These are phyloP conservation scores for Xylariaceae sp. DNA, from an alignment of 2,329 filamentous ascomycete genomes.

Conservation along the genomic window DNA sequence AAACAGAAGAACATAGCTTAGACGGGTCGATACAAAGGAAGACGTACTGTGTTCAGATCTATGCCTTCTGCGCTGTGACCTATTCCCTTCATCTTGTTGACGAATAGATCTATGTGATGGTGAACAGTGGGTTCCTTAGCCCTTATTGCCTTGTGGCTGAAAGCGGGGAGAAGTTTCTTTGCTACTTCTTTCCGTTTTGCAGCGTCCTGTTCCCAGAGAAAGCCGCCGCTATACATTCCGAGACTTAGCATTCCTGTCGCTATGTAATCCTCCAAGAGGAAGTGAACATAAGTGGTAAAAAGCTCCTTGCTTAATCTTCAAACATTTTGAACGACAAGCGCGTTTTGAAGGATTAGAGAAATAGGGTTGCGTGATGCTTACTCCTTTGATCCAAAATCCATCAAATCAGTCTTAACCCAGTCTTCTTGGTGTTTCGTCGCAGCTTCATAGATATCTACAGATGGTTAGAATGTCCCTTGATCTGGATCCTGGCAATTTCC, in stretches of 20 bases:
- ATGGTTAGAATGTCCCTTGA: background rate
- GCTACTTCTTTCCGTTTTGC: conserved; percentile 13
- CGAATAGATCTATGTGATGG: conserved; percentile 14
- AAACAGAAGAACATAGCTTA: no score
- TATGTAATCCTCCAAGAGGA: no score
- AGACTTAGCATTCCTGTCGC: no score
- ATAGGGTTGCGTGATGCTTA: no score
- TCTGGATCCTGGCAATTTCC: no score
- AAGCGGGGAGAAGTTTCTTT: conserved; percentile 17
- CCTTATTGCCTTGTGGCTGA: conserved; percentile 13
- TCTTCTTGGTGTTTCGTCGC: conserved; percentile 9
- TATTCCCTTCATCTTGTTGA: conserved; percentile 13
- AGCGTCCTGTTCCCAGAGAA: conserved; percentile 18
- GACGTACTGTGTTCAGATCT: no score
- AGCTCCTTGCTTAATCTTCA: no score
- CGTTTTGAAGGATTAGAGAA: no score
- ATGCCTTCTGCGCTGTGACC: background rate
- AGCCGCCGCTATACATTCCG: conserved; percentile 1
- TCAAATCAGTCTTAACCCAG: conserved; percentile 18
- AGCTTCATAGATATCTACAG: conserved; percentile 12
- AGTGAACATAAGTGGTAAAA: no score
- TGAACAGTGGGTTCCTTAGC: conserved; percentile 16
- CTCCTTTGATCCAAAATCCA: conserved; percentile 16
- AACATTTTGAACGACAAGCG: no score
- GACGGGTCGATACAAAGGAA: no score